These are phyloP conservation scores for Incumbomyces delicatus DNA, from an alignment of 2,329 filamentous ascomycete species.

Conservation along the genomic window DNA sequence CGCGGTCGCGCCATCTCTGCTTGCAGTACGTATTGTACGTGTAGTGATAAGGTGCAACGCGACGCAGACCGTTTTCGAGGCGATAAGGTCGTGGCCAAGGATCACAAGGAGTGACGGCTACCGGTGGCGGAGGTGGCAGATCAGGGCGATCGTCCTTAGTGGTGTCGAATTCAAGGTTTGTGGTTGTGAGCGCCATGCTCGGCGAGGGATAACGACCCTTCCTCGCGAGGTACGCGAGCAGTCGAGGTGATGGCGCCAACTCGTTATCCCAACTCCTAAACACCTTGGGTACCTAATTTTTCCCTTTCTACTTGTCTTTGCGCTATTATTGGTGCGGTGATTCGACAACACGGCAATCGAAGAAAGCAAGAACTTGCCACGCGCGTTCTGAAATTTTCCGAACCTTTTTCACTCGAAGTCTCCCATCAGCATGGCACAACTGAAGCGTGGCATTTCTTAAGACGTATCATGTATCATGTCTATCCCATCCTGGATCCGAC, in stretches of 20 bases:
- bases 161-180: slow-evolving; percentile 7
- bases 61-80: slow-evolving; percentile 70
- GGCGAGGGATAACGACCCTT: slow-evolving; percentile 26
- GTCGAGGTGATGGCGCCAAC: slow-evolving; percentile 31
- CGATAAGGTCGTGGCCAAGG: slow-evolving; percentile 66
- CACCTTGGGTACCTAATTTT: background rate
- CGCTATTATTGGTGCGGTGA: background rate
- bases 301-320: background rate
- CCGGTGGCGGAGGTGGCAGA: slow-evolving; percentile 14
- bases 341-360: too few relatives aligned
- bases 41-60: slow-evolving; percentile 77
- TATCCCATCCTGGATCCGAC: too few relatives aligned
- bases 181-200: slow-evolving; percentile 28
- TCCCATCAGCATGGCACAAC: too few relatives aligned
- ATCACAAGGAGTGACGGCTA: slow-evolving; percentile 20
- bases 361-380: too few relatives aligned
- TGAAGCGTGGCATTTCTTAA: too few relatives aligned
- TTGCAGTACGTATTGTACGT: slow-evolving; percentile 96
- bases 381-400: too few relatives aligned
- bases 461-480: too few relatives aligned
- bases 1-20: slow-evolving; percentile 76
- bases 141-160: slow-evolving; percentile 11
- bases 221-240: slow-evolving; percentile 31
- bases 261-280: slow-evolving; percentile 1
- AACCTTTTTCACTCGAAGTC: too few relatives aligned